Base-by-base conservation (phyloP, 1,284 basidiomycete species). In the Leucoagaricus sp. region DNA sequence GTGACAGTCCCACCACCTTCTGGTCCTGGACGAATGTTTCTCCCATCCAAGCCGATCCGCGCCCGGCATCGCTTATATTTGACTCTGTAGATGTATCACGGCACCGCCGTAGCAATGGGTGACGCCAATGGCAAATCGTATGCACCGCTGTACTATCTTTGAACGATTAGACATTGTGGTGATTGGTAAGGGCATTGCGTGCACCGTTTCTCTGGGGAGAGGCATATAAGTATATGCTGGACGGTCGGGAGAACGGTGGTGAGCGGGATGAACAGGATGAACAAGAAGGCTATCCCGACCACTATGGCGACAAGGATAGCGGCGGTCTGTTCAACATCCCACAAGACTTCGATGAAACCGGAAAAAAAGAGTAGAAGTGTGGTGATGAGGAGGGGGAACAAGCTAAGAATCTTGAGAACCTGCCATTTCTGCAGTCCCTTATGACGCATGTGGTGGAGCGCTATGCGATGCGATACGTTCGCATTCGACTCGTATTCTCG, bases 281-380 rank as follows among this genome's bases (percentile, higher is more conserved):
- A 65, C 4, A 58, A 12, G 13, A 61, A 41, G 1, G 61, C 59
- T 12, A 61, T 25, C 8, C 59, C 59, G 17, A 63, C 57, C 0
- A 60, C 48, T 15, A 60, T 38, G 3, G 59, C 44, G 17, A 64
- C 59, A 1, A 56, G 57, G 9, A 64, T 58, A 2, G 61, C 61
- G 13, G 62, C 60, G 8, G 42, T 23, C 17, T 31, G 41, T 9
- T 61, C 54, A 4, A 63, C 31, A 7, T 53, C 29, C 21, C 57
- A 56, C 36, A 64, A 50, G 26, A 65, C 59, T 26, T 64, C 65
- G 15, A 67, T 56, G 17, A 67, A 44, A 5, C 65, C 66, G 1
- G 58, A 57, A 26, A 67, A 64, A 57, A 67, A 67, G 7, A 67
- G 58, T 9, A 65, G 23, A 10, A 67, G 60, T 7, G 65, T 61